Evolutionary conservation across 805 yeast species (phyloP).

Genomic region (Saturnispora bothae): DNA sequence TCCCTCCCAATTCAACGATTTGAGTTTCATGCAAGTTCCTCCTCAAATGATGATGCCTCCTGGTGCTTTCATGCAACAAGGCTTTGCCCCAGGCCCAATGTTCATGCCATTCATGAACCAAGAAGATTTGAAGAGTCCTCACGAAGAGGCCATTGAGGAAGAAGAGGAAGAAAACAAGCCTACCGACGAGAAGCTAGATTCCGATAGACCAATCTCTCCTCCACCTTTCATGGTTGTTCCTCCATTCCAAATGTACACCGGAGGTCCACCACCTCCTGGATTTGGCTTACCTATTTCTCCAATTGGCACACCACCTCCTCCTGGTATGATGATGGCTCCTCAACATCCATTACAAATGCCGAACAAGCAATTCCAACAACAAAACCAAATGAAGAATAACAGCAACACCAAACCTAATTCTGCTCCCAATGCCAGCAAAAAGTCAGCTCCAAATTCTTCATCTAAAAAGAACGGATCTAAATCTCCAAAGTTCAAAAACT

Average conservation of each 20-base stretch:
- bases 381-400: neutral
- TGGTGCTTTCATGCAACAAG: neutral
- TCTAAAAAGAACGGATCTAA: neutral
- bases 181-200: neutral
- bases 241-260: constrained; percentile 4
- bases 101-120: constrained; percentile 26
- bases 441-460: neutral
- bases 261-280: constrained; percentile 36
- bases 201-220: constrained; percentile 22
- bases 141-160: constrained; percentile 1
- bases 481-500: constrained; percentile 18
- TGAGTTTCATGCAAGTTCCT: constrained; percentile 12
- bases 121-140: neutral
- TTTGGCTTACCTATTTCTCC: constrained; percentile 28
- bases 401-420: neutral
- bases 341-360: neutral
- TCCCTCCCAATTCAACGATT: constrained; percentile 8
- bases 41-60: constrained; percentile 20
- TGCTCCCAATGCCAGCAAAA: neutral
- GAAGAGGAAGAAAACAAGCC: neutral
- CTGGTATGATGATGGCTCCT: neutral
- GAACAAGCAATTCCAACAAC: neutral
- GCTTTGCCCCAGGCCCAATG: constrained; percentile 20
- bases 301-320: constrained; percentile 12
- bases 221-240: constrained; percentile 36